Evolutionary conservation across 2,329 filamentous ascomycete species (phyloP).

Genomic region (Stemphylium lycopersici): DNA sequence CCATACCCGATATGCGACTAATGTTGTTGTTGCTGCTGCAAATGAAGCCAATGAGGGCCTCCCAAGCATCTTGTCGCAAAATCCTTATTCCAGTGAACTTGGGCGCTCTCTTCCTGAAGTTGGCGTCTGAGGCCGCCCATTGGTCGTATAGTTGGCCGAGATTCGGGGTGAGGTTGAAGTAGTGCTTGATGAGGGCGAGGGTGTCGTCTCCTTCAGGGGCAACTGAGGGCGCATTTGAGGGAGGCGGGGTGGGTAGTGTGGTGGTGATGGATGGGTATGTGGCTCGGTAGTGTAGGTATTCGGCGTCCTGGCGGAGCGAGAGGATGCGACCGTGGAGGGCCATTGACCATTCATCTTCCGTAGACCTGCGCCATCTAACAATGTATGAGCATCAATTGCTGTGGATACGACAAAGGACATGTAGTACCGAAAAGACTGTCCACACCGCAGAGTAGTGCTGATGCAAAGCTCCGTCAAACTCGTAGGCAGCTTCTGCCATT

Average conservation of each 20-base stretch:
- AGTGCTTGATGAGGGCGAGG: constrained; percentile 75
- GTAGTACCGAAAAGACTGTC: constrained; percentile 80
- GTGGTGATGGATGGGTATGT: constrained; percentile 57
- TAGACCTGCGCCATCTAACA: constrained; percentile 80
- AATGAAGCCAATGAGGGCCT: constrained; percentile 90
- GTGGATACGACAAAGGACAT: neutral
- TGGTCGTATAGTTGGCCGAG: constrained; percentile 77
- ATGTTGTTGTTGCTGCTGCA: constrained; percentile 99
- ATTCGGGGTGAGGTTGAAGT: constrained; percentile 85
- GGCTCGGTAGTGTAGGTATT: constrained; percentile 79
- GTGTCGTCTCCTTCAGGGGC: constrained; percentile 68
- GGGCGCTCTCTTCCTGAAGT: constrained; percentile 86
- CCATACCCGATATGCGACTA: constrained; percentile 92
- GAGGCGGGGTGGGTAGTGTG: constrained; percentile 47
- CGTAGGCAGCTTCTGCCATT: constrained; percentile 88
- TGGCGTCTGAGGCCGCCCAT: constrained; percentile 84
- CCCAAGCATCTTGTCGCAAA: constrained; percentile 93
- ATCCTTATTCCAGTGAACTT: constrained; percentile 92
- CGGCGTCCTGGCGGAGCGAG: constrained; percentile 80
- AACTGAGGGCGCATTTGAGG: constrained; percentile 45
- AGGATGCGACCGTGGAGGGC: constrained; percentile 84
- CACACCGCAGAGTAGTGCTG: constrained; percentile 90
- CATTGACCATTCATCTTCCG: constrained; percentile 84
- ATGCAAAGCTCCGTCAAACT: constrained; percentile 87
- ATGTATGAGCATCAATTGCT: constrained; percentile 12